These are phyloP conservation scores for Pulicaria dysenterica DNA, from an alignment of 129 eudicot genomes.

Conservation along the genomic window DNA sequence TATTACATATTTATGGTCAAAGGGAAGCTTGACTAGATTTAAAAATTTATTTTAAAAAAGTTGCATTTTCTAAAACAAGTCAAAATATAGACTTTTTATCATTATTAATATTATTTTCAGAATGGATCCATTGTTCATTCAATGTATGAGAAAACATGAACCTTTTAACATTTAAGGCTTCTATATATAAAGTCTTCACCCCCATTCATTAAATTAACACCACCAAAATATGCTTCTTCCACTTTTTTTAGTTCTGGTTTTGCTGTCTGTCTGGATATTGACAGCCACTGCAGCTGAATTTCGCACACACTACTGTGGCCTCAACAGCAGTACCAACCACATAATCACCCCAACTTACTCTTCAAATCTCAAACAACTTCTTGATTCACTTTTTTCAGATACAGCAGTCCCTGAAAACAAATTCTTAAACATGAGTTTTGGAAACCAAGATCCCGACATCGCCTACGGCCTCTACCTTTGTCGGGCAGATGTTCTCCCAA, in stretches of 20 bases:
- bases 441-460: not conserved
- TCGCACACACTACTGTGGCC: slow-evolving; percentile 14
- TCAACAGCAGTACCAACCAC: slow-evolving; percentile 6
- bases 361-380: slow-evolving; percentile 10
- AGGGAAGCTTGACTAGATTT: too few species aligned
- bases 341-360: not conserved
- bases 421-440: slow-evolving; percentile 4
- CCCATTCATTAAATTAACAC: not conserved
- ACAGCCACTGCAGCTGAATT: slow-evolving; percentile 23
- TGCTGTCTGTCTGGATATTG: slow-evolving; percentile 1
- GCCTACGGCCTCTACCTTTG: slow-evolving; percentile 35
- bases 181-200: not conserved
- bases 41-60: too few species aligned
- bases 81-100: too few species aligned
- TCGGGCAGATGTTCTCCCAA: slow-evolving; percentile 26
- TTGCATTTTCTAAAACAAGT: too few species aligned
- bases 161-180: too few species aligned
- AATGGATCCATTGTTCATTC: too few species aligned
- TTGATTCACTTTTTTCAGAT: slow-evolving; percentile 28
- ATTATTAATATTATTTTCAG: too few species aligned
- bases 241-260: slow-evolving; percentile 17
- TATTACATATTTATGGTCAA: too few species aligned
- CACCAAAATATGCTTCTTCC: slow-evolving; percentile 12
- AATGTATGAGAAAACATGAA: too few species aligned
- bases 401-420: not conserved